These are phyloP conservation scores for Malassezia furfur DNA, from an alignment of 1,284 basidiomycete genomes.

Conservation along the genomic window DNA sequence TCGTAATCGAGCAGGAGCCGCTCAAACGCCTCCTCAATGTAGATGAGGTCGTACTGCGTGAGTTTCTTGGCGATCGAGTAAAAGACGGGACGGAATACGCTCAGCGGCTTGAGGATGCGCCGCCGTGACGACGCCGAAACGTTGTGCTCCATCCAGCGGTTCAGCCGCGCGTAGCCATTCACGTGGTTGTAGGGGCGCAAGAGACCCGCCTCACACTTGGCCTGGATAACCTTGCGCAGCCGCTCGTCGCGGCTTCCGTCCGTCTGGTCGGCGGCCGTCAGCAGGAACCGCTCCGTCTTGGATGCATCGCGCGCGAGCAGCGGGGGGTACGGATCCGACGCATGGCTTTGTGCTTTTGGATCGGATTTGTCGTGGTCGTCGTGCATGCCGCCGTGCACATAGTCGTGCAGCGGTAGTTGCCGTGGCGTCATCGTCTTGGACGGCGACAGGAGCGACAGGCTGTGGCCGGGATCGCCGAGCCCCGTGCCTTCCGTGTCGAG, in stretches of 20 bases:
- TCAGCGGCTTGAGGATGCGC: constrained; percentile 76
- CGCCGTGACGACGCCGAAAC: constrained; percentile 58
- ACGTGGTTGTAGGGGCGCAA: constrained; percentile 94
- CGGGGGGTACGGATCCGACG: constrained; percentile 12
- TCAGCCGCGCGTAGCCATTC: constrained; percentile 43
- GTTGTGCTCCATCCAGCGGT: constrained; percentile 80
- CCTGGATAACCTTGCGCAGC: constrained; percentile 80
- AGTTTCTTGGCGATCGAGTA: constrained; percentile 65
- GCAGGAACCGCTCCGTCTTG: constrained; percentile 66
- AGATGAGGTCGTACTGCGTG: constrained; percentile 89
- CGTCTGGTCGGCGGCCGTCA: constrained; percentile 91
- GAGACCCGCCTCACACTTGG: constrained; percentile 91
- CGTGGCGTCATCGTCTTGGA: background rate
- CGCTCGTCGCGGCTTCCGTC: constrained; percentile 81
- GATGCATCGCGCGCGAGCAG: constrained; percentile 21
- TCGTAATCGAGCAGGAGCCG: constrained; percentile 89
- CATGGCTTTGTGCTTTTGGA: background rate
- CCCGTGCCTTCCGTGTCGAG: background rate
- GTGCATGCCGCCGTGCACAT: background rate
- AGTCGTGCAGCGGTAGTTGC: background rate
- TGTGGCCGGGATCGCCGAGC: background rate
- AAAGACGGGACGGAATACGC: constrained; percentile 85
- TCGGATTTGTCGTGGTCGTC: background rate
- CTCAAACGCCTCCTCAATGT: constrained; percentile 77
- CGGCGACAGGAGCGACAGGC: background rate